Base-by-base conservation (phyloP, 441 rosid species). In the Macaranga tanarius region DNA sequence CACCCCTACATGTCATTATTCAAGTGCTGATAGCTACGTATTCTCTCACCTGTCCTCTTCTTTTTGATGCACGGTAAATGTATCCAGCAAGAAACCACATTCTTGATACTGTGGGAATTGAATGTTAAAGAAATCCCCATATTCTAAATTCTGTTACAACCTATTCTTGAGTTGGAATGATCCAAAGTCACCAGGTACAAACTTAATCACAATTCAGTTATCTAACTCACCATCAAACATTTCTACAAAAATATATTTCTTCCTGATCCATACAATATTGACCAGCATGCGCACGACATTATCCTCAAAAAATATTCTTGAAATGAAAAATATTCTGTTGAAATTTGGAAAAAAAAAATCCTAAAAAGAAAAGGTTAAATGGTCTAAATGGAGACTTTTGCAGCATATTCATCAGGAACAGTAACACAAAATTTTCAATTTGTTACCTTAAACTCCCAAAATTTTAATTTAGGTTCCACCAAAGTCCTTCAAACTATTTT, bases 81-180 rank as follows among this genome's bases (percentile, higher is more conserved):
- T 56, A 67, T 55, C 17, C n/a, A 20, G 11, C 34, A 31, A 44
- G 34, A 63, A 63, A 34, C 61, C 16, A 54, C 69, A 66, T 28
- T 48, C 55, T 10, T 50, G n/a, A 26, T 66, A 16, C 50, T 8
- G 58, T 16, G 19, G 57, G 38, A 65, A 65, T 0, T 47, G 28
- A 22, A 9, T 57, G 34, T 42, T 45, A 45, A n/a, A 58, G 63
- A 12, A 40, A 42, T 13, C 20, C 20, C 50, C 62, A n/a, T 54
- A 56, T 16, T 54, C 62, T 22, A 11, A 67, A 12, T 45, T 26
- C 73, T 25, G 19, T 25, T 44, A 5, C 25, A 11, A 57, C 31
- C 55, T 40, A 22, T 69, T 69, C 55, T 57, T 19, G 34, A 11
- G 64, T 57, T 44, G 44, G 5, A 22, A 69, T 23, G 44, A 57